Base-by-base conservation (phyloP, 345 rosid species). In the Salix purpurea region DNA sequence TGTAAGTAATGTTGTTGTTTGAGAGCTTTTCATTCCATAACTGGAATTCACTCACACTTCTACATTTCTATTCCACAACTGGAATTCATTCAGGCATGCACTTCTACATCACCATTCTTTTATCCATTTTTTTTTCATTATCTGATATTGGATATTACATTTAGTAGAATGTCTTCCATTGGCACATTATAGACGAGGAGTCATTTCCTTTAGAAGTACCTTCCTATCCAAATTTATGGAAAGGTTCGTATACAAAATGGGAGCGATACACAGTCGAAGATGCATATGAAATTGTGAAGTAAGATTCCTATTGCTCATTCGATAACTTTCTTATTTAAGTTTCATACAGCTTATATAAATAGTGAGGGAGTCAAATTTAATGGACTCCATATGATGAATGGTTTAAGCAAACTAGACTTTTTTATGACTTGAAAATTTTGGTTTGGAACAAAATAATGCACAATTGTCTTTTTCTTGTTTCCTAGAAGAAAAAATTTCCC, bases 131-230 rank as follows among this genome's bases (percentile, higher is more conserved):
- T 78, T 61, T 71, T 40, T 67, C 26, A 77, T 52, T 56, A 66
- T 80, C 83, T 86, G 81, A 79, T 77, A 34, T 34, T 83, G 82
- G 74, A 36, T 65, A 81, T 87, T 85, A 58, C 85, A 77, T 81
- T 84, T 76, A 70, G 88, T 89, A 96, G 99, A 96, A 96, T 81
- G 98, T 93, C 74, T 85, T 96, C 82, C 98, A 96, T 84, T 93
- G 97, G 99, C 99, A 96, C 88, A 92, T 96, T 70, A 88, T 96
- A 73, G 98, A 96, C 26, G 92, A 90, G 74, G 71, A 96, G 84
- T 89, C 99, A 69, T 96, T 96, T 88, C 99, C 99, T 78, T 72
- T 96, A 19, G 99, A 96, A 81, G 85, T 87, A 36, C 99, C 99
- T 32, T 65, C 94, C 52, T 91, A 85, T 85, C 96, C 96, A 75